Evolutionary conservation across 176 grass and related monocot species (phyloP).

Genomic region (Saccharum officinarum): DNA sequence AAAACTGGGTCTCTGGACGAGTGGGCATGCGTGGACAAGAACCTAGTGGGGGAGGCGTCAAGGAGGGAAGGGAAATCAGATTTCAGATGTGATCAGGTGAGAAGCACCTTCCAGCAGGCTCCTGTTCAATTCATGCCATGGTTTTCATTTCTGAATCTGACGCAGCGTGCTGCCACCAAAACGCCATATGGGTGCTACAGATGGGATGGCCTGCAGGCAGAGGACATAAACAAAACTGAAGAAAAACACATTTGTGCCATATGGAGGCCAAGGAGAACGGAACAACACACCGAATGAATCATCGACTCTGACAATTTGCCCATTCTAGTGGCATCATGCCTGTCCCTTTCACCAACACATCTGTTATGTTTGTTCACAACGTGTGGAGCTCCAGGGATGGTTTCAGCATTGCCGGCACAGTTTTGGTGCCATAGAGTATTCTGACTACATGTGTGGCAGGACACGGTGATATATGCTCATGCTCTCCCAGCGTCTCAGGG

Average conservation of each 20-base stretch:
- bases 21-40: neutral
- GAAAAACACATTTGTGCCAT: constrained; percentile 23
- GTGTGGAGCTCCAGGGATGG: constrained; percentile 21
- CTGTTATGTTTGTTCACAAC: constrained; percentile 40
- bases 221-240: neutral
- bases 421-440: constrained; percentile 20
- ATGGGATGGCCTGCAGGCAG: neutral
- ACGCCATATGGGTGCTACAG: neutral
- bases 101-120: neutral
- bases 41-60: too few relatives aligned
- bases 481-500: neutral
- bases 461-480: constrained; percentile 15
- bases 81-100: neutral
- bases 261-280: constrained; percentile 50
- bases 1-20: neutral
- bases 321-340: neutral
- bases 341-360: constrained; percentile 28
- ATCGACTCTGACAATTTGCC: neutral
- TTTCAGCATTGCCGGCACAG: constrained; percentile 47
- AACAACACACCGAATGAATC: neutral
- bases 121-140: neutral
- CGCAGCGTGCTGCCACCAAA: neutral
- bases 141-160: constrained; percentile 1
- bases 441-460: neutral
- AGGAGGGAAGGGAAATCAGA: neutral